Evolutionary conservation across 176 grass and related monocot genomes (phyloP).

Genomic region (Hsuehochloa calcarea): DNA sequence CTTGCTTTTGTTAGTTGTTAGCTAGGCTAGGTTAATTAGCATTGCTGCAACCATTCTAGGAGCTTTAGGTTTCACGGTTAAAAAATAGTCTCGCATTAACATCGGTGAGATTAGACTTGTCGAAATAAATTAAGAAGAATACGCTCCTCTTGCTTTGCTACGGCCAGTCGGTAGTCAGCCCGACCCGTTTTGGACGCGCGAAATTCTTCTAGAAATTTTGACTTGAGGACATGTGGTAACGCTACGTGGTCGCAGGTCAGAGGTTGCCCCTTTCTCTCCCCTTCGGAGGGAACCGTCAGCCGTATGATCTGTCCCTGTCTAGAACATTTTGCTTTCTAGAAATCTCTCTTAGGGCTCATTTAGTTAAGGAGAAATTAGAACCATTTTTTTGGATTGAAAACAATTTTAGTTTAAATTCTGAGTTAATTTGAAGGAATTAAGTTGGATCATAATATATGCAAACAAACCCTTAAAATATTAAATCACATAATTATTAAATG

Average conservation of each 20-base stretch:
- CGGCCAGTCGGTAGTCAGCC: background rate
- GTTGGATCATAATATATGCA: too few species aligned
- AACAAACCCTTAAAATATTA: too few species aligned
- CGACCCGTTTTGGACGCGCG: background rate
- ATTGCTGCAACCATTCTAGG: background rate
- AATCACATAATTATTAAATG: background rate
- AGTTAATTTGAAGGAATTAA: too few species aligned
- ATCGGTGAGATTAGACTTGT: background rate
- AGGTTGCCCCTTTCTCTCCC: background rate
- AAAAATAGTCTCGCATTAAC: background rate
- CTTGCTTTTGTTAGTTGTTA: background rate
- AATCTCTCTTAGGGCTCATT: too few species aligned
- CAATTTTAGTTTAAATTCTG: too few species aligned
- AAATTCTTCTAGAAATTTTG: constrained; percentile 20
- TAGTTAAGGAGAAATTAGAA: too few species aligned
- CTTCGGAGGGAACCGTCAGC: background rate
- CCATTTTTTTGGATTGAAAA: too few species aligned
- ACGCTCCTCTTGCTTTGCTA: background rate
- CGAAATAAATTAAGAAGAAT: background rate
- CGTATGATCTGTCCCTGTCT: constrained; percentile 1
- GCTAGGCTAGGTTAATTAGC: background rate
- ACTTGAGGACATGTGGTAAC: background rate
- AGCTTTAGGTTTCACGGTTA: background rate
- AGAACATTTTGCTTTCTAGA: background rate
- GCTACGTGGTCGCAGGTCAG: background rate